phyloP scores from a whole-genome alignment of 768 basidiomycete genomes.

The Pleurotus citrinopileatus region DNA sequence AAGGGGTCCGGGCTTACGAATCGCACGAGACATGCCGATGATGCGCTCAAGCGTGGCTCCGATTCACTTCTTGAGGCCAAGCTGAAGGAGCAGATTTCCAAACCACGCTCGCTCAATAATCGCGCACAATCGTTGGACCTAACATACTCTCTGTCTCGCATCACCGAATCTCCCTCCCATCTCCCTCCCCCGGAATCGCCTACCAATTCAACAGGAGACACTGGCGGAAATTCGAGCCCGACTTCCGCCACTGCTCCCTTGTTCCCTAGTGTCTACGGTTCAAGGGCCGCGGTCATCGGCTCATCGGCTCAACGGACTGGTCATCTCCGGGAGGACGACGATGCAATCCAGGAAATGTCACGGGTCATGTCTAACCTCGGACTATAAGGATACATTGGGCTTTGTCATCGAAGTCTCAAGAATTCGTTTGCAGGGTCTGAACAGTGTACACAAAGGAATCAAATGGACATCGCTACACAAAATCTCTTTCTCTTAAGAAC shows the following conservation, averaged over 20 bases:
- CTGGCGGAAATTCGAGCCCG: constrained; percentile 77
- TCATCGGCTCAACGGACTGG: constrained; percentile 39
- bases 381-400: constrained; percentile 33
- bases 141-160: constrained; percentile 79
- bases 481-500: constrained; percentile 19
- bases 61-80: constrained; percentile 85
- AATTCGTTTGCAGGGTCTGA: neutral
- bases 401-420: constrained; percentile 1
- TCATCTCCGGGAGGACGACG: constrained; percentile 48
- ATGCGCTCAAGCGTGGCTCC: constrained; percentile 76
- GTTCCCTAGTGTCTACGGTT: constrained; percentile 82
- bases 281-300: constrained; percentile 41
- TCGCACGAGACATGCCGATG: constrained; percentile 69
- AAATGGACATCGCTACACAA: constrained; percentile 18
- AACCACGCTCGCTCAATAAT: constrained; percentile 80
- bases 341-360: constrained; percentile 66
- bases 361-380: constrained; percentile 78
- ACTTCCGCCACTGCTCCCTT: constrained; percentile 73
- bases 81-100: constrained; percentile 70
- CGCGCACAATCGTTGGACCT: constrained; percentile 90
- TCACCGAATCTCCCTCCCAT: constrained; percentile 62
- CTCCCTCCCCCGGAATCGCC: constrained; percentile 76
- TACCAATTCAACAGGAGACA: constrained; percentile 73
- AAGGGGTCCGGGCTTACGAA: constrained; percentile 70
- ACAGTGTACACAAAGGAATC: constrained; percentile 11